A percentile compares a stretch with the other conserved stretches of the same genome.
These are phyloP conservation scores for Exophiala phaeomuriformis DNA, from an alignment of 2,329 filamentous ascomycete species.

Conservation along the genomic window DNA sequence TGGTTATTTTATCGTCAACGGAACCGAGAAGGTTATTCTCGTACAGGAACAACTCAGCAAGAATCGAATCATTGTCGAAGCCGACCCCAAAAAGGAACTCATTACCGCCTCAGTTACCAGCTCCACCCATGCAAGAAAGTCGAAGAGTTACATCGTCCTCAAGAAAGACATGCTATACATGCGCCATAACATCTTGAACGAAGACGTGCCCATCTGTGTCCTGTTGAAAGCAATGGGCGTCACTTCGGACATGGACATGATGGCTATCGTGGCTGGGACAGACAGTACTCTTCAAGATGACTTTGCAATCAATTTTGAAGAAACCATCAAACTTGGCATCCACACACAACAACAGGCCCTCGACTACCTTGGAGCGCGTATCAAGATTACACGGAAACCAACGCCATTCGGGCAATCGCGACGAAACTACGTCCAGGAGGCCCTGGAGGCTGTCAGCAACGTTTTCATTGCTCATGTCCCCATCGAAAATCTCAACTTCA, in stretches of 20 bases:
- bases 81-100: conserved; percentile 81
- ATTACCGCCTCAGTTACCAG: conserved; percentile 92
- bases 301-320: conserved; percentile 92
- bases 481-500: conserved; percentile 84
- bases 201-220: conserved; percentile 92
- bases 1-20: conserved; percentile 95
- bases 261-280: conserved; percentile 80
- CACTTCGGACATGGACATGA: conserved; percentile 88
- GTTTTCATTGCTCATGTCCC: conserved; percentile 93
- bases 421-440: conserved; percentile 81
- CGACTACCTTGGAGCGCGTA: conserved; percentile 79
- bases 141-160: conserved; percentile 89
- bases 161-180: conserved; percentile 90
- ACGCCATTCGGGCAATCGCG: conserved; percentile 51
- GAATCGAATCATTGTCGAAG: conserved; percentile 96
- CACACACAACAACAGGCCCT: conserved; percentile 92
- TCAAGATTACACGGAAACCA: conserved; percentile 73
- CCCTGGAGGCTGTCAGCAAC: conserved; percentile 82
- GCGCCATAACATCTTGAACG: conserved; percentile 85
- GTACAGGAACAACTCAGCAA: conserved; percentile 99
- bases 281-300: conserved; percentile 88
- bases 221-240: conserved; percentile 89
- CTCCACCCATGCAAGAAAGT: conserved; percentile 95
- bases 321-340: conserved; percentile 73
- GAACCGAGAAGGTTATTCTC: conserved; percentile 96